Base-by-base conservation (phyloP, 257 asterid species). In the Nicotiana paniculata region DNA sequence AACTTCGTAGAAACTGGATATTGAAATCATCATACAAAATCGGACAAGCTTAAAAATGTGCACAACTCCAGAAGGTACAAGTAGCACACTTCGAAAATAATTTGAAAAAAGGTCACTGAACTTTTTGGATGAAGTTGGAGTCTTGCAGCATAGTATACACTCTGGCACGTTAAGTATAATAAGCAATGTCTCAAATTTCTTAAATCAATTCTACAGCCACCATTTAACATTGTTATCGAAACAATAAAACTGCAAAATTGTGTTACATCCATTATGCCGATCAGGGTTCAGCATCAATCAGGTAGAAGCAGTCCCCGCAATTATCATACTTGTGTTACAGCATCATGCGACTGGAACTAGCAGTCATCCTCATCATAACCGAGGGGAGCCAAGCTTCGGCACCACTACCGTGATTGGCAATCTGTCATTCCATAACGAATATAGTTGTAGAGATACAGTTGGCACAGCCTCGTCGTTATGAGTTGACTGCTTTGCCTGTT, bases 401-500 rank as follows among this genome's bases (percentile, higher is more conserved):
- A 1, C 8, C 39, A 74, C 48, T 74, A 48, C 79, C 16, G 2
- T n/a, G 59, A 24, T 43, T 17, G 7, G 24, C 26, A 21, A 72
- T 46, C 61, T 72, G 39, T 5, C 79, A 72, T 33, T 72, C 79
- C 37, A 72, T 24, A 1, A 46, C 11, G 62, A 48, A 48, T 3
- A 26, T 13, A 74, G 43, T 74, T 74, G 62, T 3, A 13, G 39
- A 74, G 24, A 48, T 48, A 51, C 24, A 24, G 62, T 39, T 48
- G 39, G 43, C 48, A 69, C 76, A 62, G 77, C 82, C 80, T 30
- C 33, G n/a, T 77, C 55, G 24, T 82, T 95, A 93, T 17, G 93
- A 81, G 85, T 79, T 86, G 70, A 91, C 96, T 9, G 97, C 95
- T 84, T 90, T 93, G 84, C 97, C 98, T 58, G 93, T 91, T 83